phyloP scores from a whole-genome alignment of 2,329 filamentous ascomycete species.

The Capronia americana region DNA sequence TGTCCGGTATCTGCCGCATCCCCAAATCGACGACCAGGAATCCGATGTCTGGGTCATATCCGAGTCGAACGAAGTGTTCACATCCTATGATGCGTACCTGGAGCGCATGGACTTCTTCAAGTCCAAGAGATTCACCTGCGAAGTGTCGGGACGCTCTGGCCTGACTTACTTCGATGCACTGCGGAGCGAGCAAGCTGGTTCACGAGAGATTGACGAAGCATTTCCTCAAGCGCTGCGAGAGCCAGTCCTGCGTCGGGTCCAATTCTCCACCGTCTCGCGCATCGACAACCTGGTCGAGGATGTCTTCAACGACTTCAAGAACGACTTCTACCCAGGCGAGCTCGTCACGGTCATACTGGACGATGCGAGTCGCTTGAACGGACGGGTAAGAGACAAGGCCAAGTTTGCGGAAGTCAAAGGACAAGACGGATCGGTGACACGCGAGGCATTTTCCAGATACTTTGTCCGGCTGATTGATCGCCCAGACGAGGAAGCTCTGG shows the following conservation, averaged over 20 bases:
- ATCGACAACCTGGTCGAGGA: slow-evolving; percentile 74
- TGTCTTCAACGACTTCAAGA: slow-evolving; percentile 70
- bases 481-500: slow-evolving; percentile 76
- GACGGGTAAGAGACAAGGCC: slow-evolving; percentile 83
- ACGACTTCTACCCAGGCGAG: slow-evolving; percentile 90
- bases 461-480: slow-evolving; percentile 75
- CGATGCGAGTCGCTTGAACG: slow-evolving; percentile 68
- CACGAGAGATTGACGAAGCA: slow-evolving; percentile 84
- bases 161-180: slow-evolving; percentile 92
- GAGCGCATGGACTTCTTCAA: slow-evolving; percentile 57
- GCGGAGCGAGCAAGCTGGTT: slow-evolving; percentile 76
- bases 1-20: slow-evolving; percentile 77
- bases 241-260: slow-evolving; percentile 86
- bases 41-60: slow-evolving; percentile 90
- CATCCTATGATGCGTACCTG: slow-evolving; percentile 85
- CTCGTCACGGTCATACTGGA: slow-evolving; percentile 75
- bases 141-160: slow-evolving; percentile 91
- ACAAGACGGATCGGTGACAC: slow-evolving; percentile 72
- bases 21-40: slow-evolving; percentile 77
- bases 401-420: slow-evolving; percentile 67
- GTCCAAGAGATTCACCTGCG: slow-evolving; percentile 83
- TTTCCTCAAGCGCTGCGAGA: slow-evolving; percentile 92
- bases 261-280: slow-evolving; percentile 86
- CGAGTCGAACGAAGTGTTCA: slow-evolving; percentile 88
- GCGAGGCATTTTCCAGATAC: slow-evolving; percentile 75